These are phyloP conservation scores for Chrysosporium queenslandicum DNA, from an alignment of 2,329 filamentous ascomycete species.

Conservation along the genomic window DNA sequence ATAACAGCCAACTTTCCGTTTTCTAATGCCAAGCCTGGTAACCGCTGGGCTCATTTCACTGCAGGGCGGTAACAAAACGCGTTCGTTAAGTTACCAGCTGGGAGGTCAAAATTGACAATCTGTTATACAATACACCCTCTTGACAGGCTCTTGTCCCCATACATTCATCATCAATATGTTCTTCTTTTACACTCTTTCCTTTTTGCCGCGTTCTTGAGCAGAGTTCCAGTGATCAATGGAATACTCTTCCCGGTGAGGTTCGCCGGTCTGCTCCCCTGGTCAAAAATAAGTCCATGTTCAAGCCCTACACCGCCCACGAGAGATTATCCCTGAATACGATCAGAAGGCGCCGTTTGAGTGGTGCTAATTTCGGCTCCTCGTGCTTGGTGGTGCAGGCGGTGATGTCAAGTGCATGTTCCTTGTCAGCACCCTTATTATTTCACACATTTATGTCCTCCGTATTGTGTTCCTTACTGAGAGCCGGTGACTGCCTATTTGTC, in stretches of 20 bases:
- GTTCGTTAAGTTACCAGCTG: background rate
- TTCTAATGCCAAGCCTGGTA: conserved; percentile 1
- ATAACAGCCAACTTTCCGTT: background rate
- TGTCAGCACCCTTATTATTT: background rate
- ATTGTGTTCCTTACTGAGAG: no score
- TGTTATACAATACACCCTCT: no score
- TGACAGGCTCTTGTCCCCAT: background rate
- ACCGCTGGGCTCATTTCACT: background rate
- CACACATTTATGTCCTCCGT: background rate
- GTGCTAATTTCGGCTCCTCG: conserved; percentile 4
- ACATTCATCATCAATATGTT: no score
- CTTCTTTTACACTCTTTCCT: no score
- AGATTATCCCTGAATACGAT: conserved; percentile 4
- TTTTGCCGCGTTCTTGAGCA: no score
- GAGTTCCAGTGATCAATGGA: no score
- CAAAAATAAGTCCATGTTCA: background rate
- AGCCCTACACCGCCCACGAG: conserved; percentile 10
- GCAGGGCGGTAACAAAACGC: background rate
- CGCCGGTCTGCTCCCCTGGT: no score
- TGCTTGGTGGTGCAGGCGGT: background rate
- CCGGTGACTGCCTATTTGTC: no score
- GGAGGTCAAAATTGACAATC: background rate
- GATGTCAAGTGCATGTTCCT: conserved; percentile 5
- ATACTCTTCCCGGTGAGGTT: no score
- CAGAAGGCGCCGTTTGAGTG: conserved; percentile 6